phyloP scores from a whole-genome alignment of 495 filamentous ascomycete genomes.

The Polyplosphaeria fusca region DNA sequence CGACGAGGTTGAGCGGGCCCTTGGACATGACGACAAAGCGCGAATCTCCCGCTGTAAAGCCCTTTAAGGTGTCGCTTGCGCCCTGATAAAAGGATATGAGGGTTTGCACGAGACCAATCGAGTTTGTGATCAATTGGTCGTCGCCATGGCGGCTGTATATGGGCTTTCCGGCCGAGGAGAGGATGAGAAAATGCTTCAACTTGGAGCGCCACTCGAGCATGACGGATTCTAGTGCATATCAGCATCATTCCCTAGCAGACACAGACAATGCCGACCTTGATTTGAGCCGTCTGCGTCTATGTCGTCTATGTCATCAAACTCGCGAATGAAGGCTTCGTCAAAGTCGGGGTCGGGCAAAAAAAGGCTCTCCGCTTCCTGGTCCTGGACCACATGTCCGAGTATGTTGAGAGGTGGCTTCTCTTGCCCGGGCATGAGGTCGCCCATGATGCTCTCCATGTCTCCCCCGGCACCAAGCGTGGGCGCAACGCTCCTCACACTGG shows the following conservation, averaged over 20 bases:
- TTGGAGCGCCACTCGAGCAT: conserved; percentile 77
- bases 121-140: conserved; percentile 79
- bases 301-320: conserved; percentile 76
- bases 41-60: conserved; percentile 78
- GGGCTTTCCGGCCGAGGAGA: conserved; percentile 96
- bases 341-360: conserved; percentile 52
- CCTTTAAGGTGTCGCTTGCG: conserved; percentile 66
- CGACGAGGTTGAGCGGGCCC: conserved; percentile 87
- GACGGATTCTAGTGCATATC: conserved; percentile 43
- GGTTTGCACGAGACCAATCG: conserved; percentile 94
- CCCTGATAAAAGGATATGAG: conserved; percentile 96
- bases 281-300: conserved; percentile 58
- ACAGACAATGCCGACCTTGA: conserved; percentile 54
- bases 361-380: conserved; percentile 55
- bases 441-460: conserved; percentile 79
- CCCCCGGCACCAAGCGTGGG: conserved; percentile 70
- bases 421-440: conserved; percentile 56
- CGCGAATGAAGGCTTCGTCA: conserved; percentile 60
- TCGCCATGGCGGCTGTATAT: conserved; percentile 95
- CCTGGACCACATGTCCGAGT: conserved; percentile 55
- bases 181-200: conserved; percentile 92
- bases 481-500: conserved; percentile 78
- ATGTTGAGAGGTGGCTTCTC: conserved; percentile 60
- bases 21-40: conserved; percentile 81
- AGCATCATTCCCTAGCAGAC: conserved; percentile 19